Evolutionary conservation across 208 protist genomes (phyloP).

Genomic region (Angomonas ambiguus): DNA sequence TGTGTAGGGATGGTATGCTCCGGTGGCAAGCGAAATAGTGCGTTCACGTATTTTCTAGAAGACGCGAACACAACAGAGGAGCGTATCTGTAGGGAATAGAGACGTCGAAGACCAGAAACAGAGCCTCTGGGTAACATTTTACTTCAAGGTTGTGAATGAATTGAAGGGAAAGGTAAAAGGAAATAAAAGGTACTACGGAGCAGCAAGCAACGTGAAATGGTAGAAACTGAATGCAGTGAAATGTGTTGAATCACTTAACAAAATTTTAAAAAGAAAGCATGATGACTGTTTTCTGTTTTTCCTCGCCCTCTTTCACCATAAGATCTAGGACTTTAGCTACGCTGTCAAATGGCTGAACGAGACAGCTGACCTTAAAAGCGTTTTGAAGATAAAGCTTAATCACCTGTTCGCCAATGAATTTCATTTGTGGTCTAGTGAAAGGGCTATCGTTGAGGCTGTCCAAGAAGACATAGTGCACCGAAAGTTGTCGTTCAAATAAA

Average conservation of each 20-base stretch:
- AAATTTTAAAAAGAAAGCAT: background rate
- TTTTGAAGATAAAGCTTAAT: background rate
- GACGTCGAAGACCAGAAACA: background rate
- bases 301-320: background rate
- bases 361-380: background rate
- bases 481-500: constrained; percentile 29
- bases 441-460: background rate
- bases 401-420: background rate
- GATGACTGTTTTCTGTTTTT: background rate
- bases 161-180: background rate
- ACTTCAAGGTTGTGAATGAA: background rate
- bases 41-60: constrained; percentile 53
- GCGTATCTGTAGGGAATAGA: background rate
- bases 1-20: constrained; percentile 67
- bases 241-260: too few relatives aligned
- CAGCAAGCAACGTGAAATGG: background rate
- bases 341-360: background rate
- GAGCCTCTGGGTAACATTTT: background rate
- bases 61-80: background rate
- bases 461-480: constrained; percentile 34
- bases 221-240: too few relatives aligned
- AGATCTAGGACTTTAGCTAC: background rate
- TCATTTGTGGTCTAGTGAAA: background rate
- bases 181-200: background rate
- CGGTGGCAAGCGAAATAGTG: constrained; percentile 65